These are phyloP conservation scores for Rhododendron henanense DNA, from an alignment of 148 eudicot species.

Conservation along the genomic window DNA sequence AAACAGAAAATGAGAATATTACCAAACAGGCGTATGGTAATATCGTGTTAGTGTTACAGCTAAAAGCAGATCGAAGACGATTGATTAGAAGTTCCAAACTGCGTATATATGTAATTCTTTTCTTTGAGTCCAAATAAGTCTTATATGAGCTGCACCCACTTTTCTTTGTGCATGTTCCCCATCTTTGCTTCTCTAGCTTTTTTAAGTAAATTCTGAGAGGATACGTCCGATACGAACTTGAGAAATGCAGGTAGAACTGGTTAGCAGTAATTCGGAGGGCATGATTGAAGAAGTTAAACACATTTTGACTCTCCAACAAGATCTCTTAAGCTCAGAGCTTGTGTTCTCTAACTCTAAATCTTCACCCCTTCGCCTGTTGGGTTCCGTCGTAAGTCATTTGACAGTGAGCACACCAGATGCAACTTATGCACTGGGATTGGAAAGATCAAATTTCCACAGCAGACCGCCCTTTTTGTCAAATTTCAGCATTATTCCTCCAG, in stretches of 20 bases:
- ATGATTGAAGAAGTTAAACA: constrained; percentile 52
- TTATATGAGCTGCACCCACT: not conserved
- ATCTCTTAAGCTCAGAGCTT: constrained; percentile 50
- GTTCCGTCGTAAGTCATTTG: constrained; percentile 62
- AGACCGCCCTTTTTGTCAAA: constrained; percentile 46
- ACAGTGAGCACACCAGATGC: constrained; percentile 88
- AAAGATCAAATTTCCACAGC: constrained; percentile 52
- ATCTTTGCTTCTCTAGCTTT: not conserved
- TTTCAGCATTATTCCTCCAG: constrained; percentile 57
- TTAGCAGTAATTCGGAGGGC: constrained; percentile 34
- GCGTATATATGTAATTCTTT: not conserved
- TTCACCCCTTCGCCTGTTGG: constrained; percentile 36
- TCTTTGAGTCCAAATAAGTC: not conserved
- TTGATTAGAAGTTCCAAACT: not conserved
- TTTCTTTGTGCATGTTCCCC: not conserved
- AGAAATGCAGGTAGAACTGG: constrained; percentile 60
- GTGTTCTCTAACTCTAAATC: constrained; percentile 38
- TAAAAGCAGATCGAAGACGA: not conserved
- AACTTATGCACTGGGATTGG: constrained; percentile 74
- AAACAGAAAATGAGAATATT: not conserved
- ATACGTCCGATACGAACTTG: not conserved
- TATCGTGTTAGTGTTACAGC: not conserved
- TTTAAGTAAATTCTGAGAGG: not conserved
- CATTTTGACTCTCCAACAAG: constrained; percentile 42
- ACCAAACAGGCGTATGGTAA: not conserved